A percentile compares a stretch with the other conserved stretches of the same genome.
Conservation (phyloP, 352 stramenopile species). For the Phytopythium boreale region DNA sequence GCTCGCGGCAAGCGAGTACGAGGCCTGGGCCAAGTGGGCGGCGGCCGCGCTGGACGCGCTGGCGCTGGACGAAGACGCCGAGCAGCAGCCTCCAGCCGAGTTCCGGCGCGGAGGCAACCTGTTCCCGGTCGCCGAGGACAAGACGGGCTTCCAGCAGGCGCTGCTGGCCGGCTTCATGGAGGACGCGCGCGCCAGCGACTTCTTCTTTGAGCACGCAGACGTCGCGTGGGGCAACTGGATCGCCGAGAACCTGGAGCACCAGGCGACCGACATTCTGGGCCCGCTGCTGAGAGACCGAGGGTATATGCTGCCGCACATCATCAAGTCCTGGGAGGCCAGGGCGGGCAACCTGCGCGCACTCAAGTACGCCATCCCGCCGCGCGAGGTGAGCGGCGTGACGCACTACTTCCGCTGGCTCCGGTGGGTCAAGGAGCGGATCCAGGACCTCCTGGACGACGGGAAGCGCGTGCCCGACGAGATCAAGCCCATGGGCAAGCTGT, state of each 20-base stretch:
- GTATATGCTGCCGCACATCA: slow-evolving; percentile 68
- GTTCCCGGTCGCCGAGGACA: slow-evolving; percentile 47
- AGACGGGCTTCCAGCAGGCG: slow-evolving; percentile 42
- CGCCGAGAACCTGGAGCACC: slow-evolving; percentile 33
- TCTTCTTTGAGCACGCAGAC: slow-evolving; percentile 55
- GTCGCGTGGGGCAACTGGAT: slow-evolving; percentile 51
- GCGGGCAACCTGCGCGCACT: slow-evolving; percentile 23
- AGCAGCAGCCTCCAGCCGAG: slow-evolving; percentile 17
- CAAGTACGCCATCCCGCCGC: slow-evolving; percentile 54
- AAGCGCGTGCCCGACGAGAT: slow-evolving; percentile 27
- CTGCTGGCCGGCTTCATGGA: slow-evolving; percentile 53
- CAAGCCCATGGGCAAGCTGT: slow-evolving; percentile 36
- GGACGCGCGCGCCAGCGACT: slow-evolving; percentile 39
- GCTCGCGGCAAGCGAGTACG: slow-evolving; percentile 36
- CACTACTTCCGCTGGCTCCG: slow-evolving; percentile 74
- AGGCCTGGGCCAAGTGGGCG: slow-evolving; percentile 48
- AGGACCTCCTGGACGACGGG: slow-evolving; percentile 39
- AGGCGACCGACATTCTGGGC: slow-evolving; percentile 42
- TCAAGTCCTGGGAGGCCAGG: slow-evolving; percentile 63
- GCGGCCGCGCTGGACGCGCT: slow-evolving; percentile 24
- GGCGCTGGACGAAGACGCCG: not conserved
- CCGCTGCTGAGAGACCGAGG: slow-evolving; percentile 46
- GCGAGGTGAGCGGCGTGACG: slow-evolving; percentile 39
- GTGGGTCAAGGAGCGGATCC: slow-evolving; percentile 61
- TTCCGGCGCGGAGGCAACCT: slow-evolving; percentile 35